A percentile compares a stretch with the other conserved stretches of the same genome.
phyloP scores from a whole-genome alignment of 164 flowering plant genomes.

The Akebia trifoliata region DNA sequence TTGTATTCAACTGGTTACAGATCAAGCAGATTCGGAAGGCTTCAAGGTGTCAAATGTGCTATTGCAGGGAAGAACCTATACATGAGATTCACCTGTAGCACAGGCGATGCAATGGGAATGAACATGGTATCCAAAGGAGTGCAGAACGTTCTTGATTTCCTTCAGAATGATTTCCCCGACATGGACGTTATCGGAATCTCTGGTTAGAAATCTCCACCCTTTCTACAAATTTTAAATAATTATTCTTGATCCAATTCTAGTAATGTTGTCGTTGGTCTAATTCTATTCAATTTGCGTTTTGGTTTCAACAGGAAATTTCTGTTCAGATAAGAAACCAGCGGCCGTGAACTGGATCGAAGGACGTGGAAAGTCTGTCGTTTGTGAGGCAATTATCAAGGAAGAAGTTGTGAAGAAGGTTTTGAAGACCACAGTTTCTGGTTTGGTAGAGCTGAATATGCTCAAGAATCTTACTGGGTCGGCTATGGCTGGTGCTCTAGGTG shows the following conservation, averaged over 20 bases:
- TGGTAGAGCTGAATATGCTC: slow-evolving; percentile 88
- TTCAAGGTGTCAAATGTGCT: slow-evolving; percentile 62
- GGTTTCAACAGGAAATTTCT: slow-evolving; percentile 31
- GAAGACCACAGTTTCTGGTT: slow-evolving; percentile 64
- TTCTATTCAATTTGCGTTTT: background rate
- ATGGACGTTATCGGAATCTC: slow-evolving; percentile 85
- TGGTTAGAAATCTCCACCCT: slow-evolving; percentile 30
- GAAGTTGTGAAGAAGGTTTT: slow-evolving; percentile 71
- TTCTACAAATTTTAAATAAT: background rate
- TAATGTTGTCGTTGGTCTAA: background rate
- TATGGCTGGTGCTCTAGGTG: slow-evolving; percentile 81
- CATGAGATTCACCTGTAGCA: slow-evolving; percentile 68
- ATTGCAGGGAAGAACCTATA: slow-evolving; percentile 74
- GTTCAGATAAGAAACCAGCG: slow-evolving; percentile 83
- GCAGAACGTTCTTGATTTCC: slow-evolving; percentile 79
- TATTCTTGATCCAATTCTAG: background rate
- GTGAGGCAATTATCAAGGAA: slow-evolving; percentile 72
- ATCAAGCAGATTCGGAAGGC: slow-evolving; percentile 82
- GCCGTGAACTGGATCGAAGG: slow-evolving; percentile 94
- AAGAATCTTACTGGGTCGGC: slow-evolving; percentile 87
- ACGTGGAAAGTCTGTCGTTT: slow-evolving; percentile 80
- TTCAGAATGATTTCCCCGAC: slow-evolving; percentile 66
- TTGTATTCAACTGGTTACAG: slow-evolving; percentile 31
- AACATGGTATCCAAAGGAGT: slow-evolving; percentile 96
- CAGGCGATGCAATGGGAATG: slow-evolving; percentile 98